Percentiles rank a stretch among this genome's conserved stretches.
Evolutionary conservation across 2,329 filamentous ascomycete species (phyloP).

Genomic region (Fusarium sp.): DNA sequence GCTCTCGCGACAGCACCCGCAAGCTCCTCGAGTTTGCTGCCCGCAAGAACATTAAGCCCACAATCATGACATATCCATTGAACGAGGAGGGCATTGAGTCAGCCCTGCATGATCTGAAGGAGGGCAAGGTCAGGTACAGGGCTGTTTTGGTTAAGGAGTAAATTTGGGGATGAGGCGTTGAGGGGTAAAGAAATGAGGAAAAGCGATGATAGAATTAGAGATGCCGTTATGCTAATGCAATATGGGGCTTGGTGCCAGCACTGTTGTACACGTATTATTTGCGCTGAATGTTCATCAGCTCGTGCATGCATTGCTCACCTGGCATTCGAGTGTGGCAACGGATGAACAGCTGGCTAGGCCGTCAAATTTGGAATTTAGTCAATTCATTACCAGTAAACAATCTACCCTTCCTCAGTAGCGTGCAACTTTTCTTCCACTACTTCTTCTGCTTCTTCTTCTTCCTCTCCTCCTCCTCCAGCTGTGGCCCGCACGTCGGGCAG

Average conservation of each 20-base stretch:
- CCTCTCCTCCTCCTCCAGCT: not conserved
- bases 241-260: not conserved
- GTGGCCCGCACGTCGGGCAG: not conserved
- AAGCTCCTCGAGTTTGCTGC: conserved; percentile 46
- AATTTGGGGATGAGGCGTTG: not conserved
- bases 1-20: conserved; percentile 21
- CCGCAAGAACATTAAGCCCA: conserved; percentile 43
- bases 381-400: not conserved
- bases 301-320: not conserved
- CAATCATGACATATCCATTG: conserved; percentile 45
- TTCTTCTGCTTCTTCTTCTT: not conserved
- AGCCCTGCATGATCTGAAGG: conserved; percentile 50
- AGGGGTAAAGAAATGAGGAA: not conserved
- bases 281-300: not conserved
- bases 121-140: conserved; percentile 48
- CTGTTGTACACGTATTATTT: not conserved
- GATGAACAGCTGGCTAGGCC: no score
- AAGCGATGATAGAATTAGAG: not conserved
- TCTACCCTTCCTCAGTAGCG: not conserved
- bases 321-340: not conserved
- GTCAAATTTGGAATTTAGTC: not conserved
- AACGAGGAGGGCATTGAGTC: conserved; percentile 49
- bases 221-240: not conserved
- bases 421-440: not conserved
- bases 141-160: conserved; percentile 45